phyloP scores from a whole-genome alignment of 306 rosid species.

The Macrotyloma uniflorum region DNA sequence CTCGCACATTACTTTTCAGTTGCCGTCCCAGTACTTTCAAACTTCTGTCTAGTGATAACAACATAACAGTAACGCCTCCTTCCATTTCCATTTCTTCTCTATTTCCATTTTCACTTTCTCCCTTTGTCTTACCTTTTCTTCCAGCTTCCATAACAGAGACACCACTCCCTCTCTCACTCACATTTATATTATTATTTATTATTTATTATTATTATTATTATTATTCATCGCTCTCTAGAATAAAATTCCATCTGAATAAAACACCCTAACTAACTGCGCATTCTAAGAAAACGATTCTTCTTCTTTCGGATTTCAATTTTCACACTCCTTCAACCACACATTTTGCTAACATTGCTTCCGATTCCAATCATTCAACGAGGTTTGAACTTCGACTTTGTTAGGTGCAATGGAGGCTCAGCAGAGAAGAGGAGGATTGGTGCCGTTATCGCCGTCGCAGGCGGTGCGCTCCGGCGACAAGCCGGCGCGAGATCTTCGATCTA shows the following conservation, averaged over 20 bases:
- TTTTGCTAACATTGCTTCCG: background rate
- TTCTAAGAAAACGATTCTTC: background rate
- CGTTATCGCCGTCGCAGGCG: conserved; percentile 88
- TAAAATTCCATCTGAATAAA: background rate
- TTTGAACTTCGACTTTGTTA: background rate
- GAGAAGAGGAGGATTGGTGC: conserved; percentile 85
- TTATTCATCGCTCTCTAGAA: background rate
- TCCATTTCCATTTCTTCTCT: conserved; percentile 21
- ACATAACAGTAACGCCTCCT: conserved; percentile 47
- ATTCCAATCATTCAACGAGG: background rate
- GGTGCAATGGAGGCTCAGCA: conserved; percentile 71
- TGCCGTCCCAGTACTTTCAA: conserved; percentile 39
- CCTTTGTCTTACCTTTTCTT: background rate
- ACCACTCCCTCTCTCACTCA: background rate
- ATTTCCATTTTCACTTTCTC: background rate
- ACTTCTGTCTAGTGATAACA: conserved; percentile 3
- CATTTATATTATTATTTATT: no score
- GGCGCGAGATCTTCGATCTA: conserved; percentile 93
- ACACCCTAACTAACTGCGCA: background rate
- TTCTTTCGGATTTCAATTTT: background rate
- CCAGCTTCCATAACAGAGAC: conserved; percentile 40
- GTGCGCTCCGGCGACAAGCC: conserved; percentile 88
- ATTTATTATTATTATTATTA: no score
- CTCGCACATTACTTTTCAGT: background rate
- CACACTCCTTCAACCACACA: background rate